Conservation (phyloP, 2,329 filamentous ascomycete genomes). For the Lasiodiplodia citricola region DNA sequence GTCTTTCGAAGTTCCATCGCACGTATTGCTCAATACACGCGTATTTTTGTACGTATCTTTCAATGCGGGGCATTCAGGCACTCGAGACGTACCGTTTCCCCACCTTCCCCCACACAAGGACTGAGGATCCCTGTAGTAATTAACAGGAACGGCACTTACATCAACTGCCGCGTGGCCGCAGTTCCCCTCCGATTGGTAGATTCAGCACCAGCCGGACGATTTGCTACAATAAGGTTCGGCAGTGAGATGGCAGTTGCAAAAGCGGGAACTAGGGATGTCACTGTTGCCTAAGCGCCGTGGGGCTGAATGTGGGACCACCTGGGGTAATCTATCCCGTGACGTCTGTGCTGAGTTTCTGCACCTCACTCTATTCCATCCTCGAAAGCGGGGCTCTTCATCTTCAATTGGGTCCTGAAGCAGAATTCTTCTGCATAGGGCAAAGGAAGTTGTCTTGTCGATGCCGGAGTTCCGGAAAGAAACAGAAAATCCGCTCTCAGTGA, state of each 20-base stretch:
- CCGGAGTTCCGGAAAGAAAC: too few species aligned
- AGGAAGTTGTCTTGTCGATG: too few species aligned
- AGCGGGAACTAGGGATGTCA: neutral
- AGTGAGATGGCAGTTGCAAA: neutral
- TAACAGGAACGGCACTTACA: neutral
- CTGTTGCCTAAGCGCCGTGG: neutral
- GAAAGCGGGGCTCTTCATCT: neutral
- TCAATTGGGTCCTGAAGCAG: neutral
- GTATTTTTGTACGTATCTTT: neutral
- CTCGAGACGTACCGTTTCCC: neutral
- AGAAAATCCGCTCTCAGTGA: too few species aligned
- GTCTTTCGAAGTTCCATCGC: neutral
- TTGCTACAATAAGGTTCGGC: neutral
- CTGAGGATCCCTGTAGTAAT: neutral
- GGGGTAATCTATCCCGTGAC: neutral
- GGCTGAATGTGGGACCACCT: neutral
- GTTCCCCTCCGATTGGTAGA: neutral
- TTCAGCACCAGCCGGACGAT: constrained; percentile 10
- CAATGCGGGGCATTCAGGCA: neutral
- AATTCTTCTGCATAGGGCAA: too few species aligned
- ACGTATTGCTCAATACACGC: neutral
- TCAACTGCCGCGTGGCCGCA: neutral
- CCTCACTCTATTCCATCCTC: neutral
- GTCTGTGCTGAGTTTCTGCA: neutral
- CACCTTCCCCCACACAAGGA: neutral